A percentile compares a stretch with the other conserved stretches of the same genome.
phyloP scores from a whole-genome alignment of 768 basidiomycete genomes.

The Amanita polypyramis region DNA sequence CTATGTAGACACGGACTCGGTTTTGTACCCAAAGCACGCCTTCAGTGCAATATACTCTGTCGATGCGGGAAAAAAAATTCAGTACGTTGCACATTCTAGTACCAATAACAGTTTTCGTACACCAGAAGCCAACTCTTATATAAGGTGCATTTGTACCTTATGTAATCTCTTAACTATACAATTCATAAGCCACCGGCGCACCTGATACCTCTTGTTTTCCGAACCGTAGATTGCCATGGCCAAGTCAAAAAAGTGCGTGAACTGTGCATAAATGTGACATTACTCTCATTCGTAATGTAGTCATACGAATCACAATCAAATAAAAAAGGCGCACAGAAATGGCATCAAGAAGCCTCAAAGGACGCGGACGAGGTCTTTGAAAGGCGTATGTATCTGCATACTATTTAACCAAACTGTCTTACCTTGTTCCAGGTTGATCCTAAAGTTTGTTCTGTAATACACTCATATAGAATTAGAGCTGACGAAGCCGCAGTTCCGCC shows the following conservation, averaged over 20 bases:
- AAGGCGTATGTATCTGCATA: constrained; percentile 66
- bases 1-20: too few relatives aligned
- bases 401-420: constrained; percentile 6
- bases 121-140: too few relatives aligned
- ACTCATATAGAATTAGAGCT: neutral
- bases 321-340: constrained; percentile 94
- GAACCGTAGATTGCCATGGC: constrained; percentile 49
- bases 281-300: constrained; percentile 25
- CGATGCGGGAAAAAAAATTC: too few relatives aligned
- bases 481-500: constrained; percentile 47
- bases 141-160: neutral
- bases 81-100: too few relatives aligned
- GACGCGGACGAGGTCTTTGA: constrained; percentile 68
- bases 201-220: constrained; percentile 14
- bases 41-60: too few relatives aligned
- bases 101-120: too few relatives aligned
- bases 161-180: constrained; percentile 21
- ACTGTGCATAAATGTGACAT: neutral
- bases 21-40: too few relatives aligned
- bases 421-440: constrained; percentile 51
- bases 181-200: constrained; percentile 35
- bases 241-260: constrained; percentile 89
- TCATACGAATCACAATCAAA: constrained; percentile 95
- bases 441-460: constrained; percentile 41
- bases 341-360: constrained; percentile 83